Evolutionary conservation across 768 basidiomycete genomes (phyloP).

Genomic region (Psilocybe tampanensis): DNA sequence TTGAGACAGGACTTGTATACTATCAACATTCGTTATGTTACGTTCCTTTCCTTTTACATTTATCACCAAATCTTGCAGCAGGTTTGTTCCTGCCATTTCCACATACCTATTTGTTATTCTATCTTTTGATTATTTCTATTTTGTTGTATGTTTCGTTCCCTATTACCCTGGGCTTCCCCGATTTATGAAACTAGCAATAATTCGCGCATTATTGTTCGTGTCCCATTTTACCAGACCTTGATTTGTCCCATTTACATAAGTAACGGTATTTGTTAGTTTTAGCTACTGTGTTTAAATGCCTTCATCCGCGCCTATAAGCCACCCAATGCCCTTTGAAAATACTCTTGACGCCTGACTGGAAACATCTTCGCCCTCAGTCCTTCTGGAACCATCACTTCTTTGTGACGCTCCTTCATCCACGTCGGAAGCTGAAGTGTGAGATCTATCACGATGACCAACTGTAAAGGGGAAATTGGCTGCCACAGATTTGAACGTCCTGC

Average conservation of each 20-base stretch:
- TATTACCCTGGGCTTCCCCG: no score
- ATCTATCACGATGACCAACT: conserved; percentile 42
- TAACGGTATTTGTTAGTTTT: conserved; percentile 1
- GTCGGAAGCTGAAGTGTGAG: conserved; percentile 38
- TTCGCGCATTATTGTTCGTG: not conserved
- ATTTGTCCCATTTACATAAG: conserved; percentile 16
- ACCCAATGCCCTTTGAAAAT: conserved; percentile 90
- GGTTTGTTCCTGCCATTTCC: conserved; percentile 12
- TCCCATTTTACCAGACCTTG: conserved; percentile 5
- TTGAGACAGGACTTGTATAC: conserved; percentile 11
- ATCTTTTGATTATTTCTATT: conserved; percentile 10
- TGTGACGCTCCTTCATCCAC: conserved; percentile 44
- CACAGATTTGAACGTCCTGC: conserved; percentile 75
- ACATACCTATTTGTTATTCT: conserved; percentile 12
- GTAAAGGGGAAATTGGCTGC: conserved; percentile 77
- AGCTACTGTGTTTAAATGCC: conserved; percentile 21
- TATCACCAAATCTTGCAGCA: conserved; percentile 1
- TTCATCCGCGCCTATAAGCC: conserved; percentile 91
- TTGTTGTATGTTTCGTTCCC: conserved; percentile 2
- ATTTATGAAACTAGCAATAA: not conserved
- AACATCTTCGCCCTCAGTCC: conserved; percentile 59
- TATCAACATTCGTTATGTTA: conserved; percentile 16
- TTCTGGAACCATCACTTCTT: conserved; percentile 40
- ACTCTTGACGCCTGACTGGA: conserved; percentile 76
- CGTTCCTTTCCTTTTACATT: conserved; percentile 18